Evolutionary conservation across 2,329 filamentous ascomycete genomes (phyloP).

Genomic region (Ceratocystis huliohia): DNA sequence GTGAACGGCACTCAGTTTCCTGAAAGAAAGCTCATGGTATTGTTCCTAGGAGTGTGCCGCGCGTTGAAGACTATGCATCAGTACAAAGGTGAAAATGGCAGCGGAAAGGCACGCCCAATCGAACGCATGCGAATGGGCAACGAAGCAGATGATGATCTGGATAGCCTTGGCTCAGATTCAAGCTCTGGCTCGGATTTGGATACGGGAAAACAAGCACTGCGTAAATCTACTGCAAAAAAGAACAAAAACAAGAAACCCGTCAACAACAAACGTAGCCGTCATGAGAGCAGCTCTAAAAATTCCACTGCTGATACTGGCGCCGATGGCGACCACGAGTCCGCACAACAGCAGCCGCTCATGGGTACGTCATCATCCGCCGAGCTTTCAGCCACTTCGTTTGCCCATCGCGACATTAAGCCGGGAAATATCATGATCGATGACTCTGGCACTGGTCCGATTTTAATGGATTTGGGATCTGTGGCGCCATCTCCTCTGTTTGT

Average conservation of each 20-base stretch:
- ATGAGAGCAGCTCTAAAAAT: background rate
- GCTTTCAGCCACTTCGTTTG: slow-evolving; percentile 65
- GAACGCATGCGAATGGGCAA: slow-evolving; percentile 43
- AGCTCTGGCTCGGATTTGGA: slow-evolving; percentile 24
- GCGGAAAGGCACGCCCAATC: slow-evolving; percentile 24
- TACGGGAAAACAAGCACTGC: slow-evolving; percentile 30
- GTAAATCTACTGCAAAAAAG: background rate
- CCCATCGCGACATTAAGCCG: slow-evolving; percentile 94
- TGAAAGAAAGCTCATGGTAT: slow-evolving; percentile 70
- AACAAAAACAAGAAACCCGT: background rate
- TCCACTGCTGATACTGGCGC: slow-evolving; percentile 29
- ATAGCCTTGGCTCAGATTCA: slow-evolving; percentile 26
- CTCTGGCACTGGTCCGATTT: slow-evolving; percentile 71
- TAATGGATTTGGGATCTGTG: slow-evolving; percentile 94
- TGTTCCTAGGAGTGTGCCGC: slow-evolving; percentile 85
- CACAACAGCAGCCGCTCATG: slow-evolving; percentile 75
- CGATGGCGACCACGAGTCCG: slow-evolving; percentile 56
- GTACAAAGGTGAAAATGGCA: slow-evolving; percentile 46
- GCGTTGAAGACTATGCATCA: slow-evolving; percentile 85
- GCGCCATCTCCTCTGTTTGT: slow-evolving; percentile 78
- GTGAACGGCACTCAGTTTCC: slow-evolving; percentile 90
- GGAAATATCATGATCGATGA: slow-evolving; percentile 99
- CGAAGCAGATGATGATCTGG: slow-evolving; percentile 30
- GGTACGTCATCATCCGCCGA: slow-evolving; percentile 60
- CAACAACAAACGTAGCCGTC: background rate